phyloP scores from a whole-genome alignment of 2,329 filamentous ascomycete species.

The Fusarium lyarnte region DNA sequence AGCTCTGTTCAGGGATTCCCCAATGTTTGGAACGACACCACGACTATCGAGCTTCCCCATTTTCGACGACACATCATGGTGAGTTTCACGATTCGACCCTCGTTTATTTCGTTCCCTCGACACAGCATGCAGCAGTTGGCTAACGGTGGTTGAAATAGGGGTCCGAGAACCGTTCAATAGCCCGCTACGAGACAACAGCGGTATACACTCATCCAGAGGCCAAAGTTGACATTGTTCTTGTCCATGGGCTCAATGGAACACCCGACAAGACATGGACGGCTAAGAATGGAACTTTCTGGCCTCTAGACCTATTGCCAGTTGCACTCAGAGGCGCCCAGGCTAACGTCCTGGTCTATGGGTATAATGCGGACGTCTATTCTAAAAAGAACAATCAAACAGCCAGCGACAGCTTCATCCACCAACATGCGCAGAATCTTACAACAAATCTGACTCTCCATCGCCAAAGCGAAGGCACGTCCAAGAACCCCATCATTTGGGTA shows the following conservation, averaged over 20 bases:
- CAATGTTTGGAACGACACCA: constrained; percentile 23
- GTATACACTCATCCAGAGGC: constrained; percentile 69
- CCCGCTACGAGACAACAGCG: constrained; percentile 66
- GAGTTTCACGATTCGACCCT: not conserved
- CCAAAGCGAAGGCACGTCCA: constrained; percentile 63
- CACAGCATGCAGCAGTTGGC: not conserved
- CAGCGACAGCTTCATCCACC: constrained; percentile 73
- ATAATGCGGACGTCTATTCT: constrained; percentile 73
- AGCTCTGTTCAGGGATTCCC: not conserved
- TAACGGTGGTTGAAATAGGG: constrained; percentile 47
- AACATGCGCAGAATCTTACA: constrained; percentile 76
- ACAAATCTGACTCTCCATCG: constrained; percentile 71
- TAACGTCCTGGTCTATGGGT: constrained; percentile 77
- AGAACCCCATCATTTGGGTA: constrained; percentile 78
- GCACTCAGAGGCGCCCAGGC: constrained; percentile 66
- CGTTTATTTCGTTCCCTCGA: too few species aligned
- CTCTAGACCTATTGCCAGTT: constrained; percentile 70
- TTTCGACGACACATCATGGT: constrained; percentile 41
- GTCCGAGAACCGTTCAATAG: constrained; percentile 44
- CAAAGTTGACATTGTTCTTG: constrained; percentile 72
- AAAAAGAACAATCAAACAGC: constrained; percentile 61
- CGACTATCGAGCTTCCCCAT: constrained; percentile 8
- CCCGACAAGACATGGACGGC: constrained; percentile 71
- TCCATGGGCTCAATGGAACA: constrained; percentile 75
- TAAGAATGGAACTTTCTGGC: constrained; percentile 72